Percentiles rank a stretch among this genome's conserved stretches.
These are phyloP conservation scores for Grammothele lineata DNA, from an alignment of 768 basidiomycete genomes.

Conservation along the genomic window DNA sequence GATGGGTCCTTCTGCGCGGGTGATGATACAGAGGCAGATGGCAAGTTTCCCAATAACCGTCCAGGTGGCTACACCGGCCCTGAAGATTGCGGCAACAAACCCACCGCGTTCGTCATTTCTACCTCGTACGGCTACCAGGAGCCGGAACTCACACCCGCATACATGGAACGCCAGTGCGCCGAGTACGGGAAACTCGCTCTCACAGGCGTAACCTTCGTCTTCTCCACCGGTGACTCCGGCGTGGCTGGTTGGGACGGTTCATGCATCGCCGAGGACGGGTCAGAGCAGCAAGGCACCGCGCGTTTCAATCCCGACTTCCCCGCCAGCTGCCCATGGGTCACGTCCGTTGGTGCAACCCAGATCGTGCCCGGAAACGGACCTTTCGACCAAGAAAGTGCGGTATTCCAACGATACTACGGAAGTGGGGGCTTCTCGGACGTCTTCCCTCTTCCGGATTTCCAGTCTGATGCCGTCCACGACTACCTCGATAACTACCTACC, in stretches of 20 bases:
- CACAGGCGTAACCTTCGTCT: conserved; percentile 32
- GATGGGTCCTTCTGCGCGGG: too few species aligned
- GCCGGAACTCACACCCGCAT: conserved; percentile 20
- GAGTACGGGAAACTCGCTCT: conserved; percentile 38
- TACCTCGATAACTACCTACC: conserved; percentile 30
- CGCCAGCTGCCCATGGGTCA: conserved; percentile 36
- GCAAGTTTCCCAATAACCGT: conserved; percentile 41
- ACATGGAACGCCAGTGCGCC: conserved; percentile 33
- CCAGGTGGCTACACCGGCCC: conserved; percentile 34
- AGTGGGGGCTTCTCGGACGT: conserved; percentile 39
- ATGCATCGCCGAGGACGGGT: too few species aligned
- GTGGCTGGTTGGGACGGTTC: too few species aligned
- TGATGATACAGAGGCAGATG: too few species aligned
- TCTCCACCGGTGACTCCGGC: conserved; percentile 38
- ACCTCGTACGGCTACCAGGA: conserved; percentile 33
- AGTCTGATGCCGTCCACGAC: conserved; percentile 20
- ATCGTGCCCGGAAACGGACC: conserved; percentile 21
- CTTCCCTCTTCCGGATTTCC: conserved; percentile 36
- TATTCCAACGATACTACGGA: conserved; percentile 29
- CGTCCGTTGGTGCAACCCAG: conserved; percentile 31
- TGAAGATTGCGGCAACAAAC: conserved; percentile 30
- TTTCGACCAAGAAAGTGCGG: conserved; percentile 30
- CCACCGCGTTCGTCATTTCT: conserved; percentile 34
- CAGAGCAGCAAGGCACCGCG: conserved; percentile 17
- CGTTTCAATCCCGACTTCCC: conserved; percentile 1